Percentiles rank a stretch among this genome's conserved stretches.
Conservation (phyloP, 208 protist species). For the Trichomonas tenax region DNA sequence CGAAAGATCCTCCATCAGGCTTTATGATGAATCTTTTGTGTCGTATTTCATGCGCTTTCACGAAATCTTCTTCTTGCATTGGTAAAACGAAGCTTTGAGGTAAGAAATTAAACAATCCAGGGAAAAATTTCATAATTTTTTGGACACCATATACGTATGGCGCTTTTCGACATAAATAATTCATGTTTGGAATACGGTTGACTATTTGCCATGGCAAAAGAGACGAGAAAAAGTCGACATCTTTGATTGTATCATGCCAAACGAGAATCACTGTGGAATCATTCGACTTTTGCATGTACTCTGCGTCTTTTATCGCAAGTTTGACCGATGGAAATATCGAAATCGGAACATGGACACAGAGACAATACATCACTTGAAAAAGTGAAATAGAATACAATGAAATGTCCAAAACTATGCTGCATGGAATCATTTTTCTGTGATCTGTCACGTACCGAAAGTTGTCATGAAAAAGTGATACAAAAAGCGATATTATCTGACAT, state of each 20-base stretch:
- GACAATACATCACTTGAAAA: not conserved
- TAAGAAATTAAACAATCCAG: not conserved
- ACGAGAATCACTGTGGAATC: not conserved
- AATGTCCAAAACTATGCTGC: too few relatives aligned
- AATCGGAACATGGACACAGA: not conserved
- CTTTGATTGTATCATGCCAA: not conserved
- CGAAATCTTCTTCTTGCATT: not conserved
- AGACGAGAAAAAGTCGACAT: not conserved
- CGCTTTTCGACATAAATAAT: not conserved
- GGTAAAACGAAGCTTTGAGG: not conserved
- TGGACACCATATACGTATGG: not conserved
- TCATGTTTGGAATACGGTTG: slow-evolving; percentile 4
- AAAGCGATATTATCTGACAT: too few relatives aligned
- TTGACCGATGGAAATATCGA: not conserved
- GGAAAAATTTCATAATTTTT: not conserved
- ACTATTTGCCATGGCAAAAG: slow-evolving; percentile 1
- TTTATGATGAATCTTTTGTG: not conserved
- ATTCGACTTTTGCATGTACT: not conserved
- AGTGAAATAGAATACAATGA: too few relatives aligned
- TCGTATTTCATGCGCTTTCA: not conserved
- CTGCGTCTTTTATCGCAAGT: not conserved
- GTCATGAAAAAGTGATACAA: too few relatives aligned
- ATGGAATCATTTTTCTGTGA: too few relatives aligned
- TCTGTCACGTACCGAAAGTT: too few relatives aligned
- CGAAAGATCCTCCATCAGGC: not conserved